phyloP scores from a whole-genome alignment of 768 basidiomycete species.

The Dioszegia crocea region DNA sequence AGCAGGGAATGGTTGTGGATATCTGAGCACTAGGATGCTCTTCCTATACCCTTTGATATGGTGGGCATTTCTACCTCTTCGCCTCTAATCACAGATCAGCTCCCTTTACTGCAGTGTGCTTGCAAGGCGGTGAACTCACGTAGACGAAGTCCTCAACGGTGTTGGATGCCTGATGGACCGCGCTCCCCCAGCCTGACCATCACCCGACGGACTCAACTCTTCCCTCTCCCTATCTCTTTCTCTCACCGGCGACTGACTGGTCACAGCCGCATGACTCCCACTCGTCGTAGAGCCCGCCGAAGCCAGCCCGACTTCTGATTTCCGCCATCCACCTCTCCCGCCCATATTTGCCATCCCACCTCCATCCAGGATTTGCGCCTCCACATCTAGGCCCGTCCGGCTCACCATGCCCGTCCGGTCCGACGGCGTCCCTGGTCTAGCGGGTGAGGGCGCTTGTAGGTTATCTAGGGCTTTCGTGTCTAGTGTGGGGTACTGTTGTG shows the following conservation, averaged over 20 bases:
- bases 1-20: too few relatives aligned
- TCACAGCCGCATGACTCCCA: too few relatives aligned
- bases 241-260: not conserved
- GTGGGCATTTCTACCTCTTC: not conserved
- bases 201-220: not conserved
- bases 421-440: slow-evolving; percentile 39
- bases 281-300: not conserved
- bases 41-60: not conserved
- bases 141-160: slow-evolving; percentile 18
- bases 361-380: slow-evolving; percentile 48
- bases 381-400: slow-evolving; percentile 46
- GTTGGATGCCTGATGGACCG: slow-evolving; percentile 15
- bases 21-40: too few relatives aligned
- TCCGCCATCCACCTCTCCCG: slow-evolving; percentile 28
- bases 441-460: slow-evolving; percentile 7
- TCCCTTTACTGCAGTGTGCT: not conserved
- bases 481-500: not conserved
- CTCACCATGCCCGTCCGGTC: slow-evolving; percentile 41
- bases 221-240: not conserved
- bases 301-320: slow-evolving; percentile 6
- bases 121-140: slow-evolving; percentile 10
- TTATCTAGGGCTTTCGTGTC: slow-evolving; percentile 8
- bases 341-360: slow-evolving; percentile 46
- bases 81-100: not conserved
- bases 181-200: not conserved